Evolutionary conservation across 352 stramenopile genomes (phyloP).

Genomic region (Phytopythium sindhum): DNA sequence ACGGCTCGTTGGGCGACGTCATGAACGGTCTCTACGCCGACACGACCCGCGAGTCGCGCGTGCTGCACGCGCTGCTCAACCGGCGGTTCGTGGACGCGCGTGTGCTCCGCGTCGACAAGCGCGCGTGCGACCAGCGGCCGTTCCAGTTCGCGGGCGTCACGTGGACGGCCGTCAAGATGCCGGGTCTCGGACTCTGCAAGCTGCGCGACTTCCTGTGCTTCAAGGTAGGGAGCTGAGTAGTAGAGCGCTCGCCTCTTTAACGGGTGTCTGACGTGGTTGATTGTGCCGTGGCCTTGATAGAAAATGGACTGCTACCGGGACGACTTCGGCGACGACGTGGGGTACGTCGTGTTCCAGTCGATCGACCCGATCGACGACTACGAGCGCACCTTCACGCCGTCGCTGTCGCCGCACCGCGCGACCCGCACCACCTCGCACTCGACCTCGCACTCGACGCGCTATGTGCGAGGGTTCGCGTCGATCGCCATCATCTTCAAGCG

Average conservation of each 20-base stretch:
- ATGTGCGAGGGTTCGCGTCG: constrained; percentile 62
- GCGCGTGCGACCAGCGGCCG: constrained; percentile 46
- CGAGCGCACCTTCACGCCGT: constrained; percentile 6
- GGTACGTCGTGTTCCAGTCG: constrained; percentile 67
- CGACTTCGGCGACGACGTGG: constrained; percentile 60
- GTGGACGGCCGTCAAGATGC: constrained; percentile 61
- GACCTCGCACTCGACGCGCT: constrained; percentile 16
- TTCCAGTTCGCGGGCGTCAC: constrained; percentile 77
- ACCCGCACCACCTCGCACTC: not conserved
- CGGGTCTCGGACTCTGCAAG: constrained; percentile 50
- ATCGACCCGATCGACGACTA: constrained; percentile 45
- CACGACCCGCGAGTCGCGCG: constrained; percentile 57
- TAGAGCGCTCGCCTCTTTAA: too few species aligned
- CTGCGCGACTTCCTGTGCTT: constrained; percentile 75
- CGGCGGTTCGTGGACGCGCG: constrained; percentile 45
- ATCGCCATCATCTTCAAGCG: constrained; percentile 61
- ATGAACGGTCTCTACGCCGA: constrained; percentile 80
- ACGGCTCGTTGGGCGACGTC: constrained; percentile 60
- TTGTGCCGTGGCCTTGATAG: constrained; percentile 8
- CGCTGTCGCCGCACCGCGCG: not conserved
- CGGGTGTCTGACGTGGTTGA: not conserved
- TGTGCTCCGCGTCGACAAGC: constrained; percentile 70
- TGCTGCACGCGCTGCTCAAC: constrained; percentile 63
- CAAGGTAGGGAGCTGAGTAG: constrained; percentile 25
- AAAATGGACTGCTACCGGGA: constrained; percentile 65